Evolutionary conservation across 2,329 filamentous ascomycete species (phyloP), one percentile per base, ranked within the genome.

Genomic region (Fusarium piperis): DNA sequence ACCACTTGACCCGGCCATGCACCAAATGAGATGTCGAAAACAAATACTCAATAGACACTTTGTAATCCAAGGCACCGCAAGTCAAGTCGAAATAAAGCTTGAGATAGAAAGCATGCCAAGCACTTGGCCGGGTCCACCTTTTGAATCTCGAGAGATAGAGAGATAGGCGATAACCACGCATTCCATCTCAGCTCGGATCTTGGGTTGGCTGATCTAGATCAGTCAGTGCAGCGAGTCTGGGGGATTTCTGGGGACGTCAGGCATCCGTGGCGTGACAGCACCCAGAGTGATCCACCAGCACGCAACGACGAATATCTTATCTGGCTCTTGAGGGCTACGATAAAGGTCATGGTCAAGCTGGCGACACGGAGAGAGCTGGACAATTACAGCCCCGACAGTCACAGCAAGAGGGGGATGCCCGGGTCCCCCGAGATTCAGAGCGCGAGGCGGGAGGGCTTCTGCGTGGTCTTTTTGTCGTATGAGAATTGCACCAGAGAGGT

Each of bases 111-210:
- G n/a, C 13, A 39, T 12, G 26, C 56, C 59, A 58, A 52, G 20
- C 16, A 3, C 23, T 26, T 44, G 23, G 35, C 26, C n/a, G n/a
- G 41, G 68, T 51, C 66, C 63, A 60, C 61, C 61, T 53, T 59
- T 60, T 53, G 44, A 33, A 39, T 30, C 39, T 38, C 41, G 16
- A 16, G 44, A 51, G 44, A 51, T 55, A 36, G 20, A 55, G 20
- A 74, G 68, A 74, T 70, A 53, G 41, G 57, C 62, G 68, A 70
- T 64, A 67, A 51, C 38, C 39, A 65, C 59, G 33, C 66, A 64
- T 52, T 56, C 32, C 35, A 44, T 41, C 16, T 52, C 59, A 67
- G 57, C 32, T 62, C 32, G 65, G 20, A 72, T 65, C 60, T 67
- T 20, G 61, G 33, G 57, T 51, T 51, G 41, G 57, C 26, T 58